Percentiles rank a stretch among this genome's conserved stretches.
phyloP scores from a whole-genome alignment of 148 eudicot species.

The Fagopyrum homotropicum region DNA sequence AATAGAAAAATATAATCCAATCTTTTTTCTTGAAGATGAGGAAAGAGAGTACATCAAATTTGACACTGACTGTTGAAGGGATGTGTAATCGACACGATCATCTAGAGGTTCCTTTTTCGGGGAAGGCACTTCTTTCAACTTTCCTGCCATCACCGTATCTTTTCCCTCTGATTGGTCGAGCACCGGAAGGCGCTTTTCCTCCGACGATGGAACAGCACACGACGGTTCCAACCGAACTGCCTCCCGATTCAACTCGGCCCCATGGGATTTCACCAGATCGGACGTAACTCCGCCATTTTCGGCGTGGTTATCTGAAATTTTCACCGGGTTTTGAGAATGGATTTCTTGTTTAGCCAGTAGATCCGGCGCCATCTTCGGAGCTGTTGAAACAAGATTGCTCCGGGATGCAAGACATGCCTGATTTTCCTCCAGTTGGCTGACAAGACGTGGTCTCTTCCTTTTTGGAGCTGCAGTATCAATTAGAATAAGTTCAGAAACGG shows the following conservation, averaged over 20 bases:
- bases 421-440: constrained; percentile 36
- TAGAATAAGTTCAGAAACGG: neutral
- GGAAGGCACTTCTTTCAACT: constrained; percentile 43
- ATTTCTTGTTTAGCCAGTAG: constrained; percentile 28
- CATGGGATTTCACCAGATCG: constrained; percentile 23
- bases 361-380: constrained; percentile 32
- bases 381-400: constrained; percentile 28
- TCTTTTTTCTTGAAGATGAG: neutral
- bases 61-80: constrained; percentile 50
- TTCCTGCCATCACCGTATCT: constrained; percentile 28
- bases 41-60: constrained; percentile 11
- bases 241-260: constrained; percentile 13
- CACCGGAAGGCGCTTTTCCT: constrained; percentile 9
- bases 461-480: constrained; percentile 54
- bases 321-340: constrained; percentile 28
- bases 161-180: constrained; percentile 28
- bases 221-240: constrained; percentile 1
- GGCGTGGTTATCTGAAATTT: constrained; percentile 23
- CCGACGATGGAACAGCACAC: constrained; percentile 13
- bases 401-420: constrained; percentile 21
- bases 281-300: constrained; percentile 25
- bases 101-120: constrained; percentile 40
- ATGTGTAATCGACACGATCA: constrained; percentile 35
- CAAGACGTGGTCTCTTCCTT: constrained; percentile 67
- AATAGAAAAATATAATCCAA: neutral